These are phyloP conservation scores for Saururus chinensis DNA, from an alignment of 164 flowering plant species.

Conservation along the genomic window DNA sequence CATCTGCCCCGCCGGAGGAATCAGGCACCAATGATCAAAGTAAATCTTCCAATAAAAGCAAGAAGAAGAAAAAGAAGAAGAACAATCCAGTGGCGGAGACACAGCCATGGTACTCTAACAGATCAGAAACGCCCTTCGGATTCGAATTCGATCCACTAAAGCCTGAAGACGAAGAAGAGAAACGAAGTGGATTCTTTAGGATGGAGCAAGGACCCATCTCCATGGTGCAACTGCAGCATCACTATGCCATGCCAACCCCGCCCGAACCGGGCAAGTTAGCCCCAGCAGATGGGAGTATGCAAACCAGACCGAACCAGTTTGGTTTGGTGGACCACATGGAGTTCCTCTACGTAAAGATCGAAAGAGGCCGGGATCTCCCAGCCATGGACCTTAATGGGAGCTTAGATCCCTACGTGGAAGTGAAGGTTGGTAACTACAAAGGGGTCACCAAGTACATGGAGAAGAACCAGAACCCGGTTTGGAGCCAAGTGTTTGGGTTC, in stretches of 20 bases:
- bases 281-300: background rate
- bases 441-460: conserved; percentile 54
- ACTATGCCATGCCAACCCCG: background rate
- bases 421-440: conserved; percentile 81
- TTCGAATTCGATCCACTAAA: background rate
- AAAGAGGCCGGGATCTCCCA: conserved; percentile 73
- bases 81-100: conserved; percentile 20
- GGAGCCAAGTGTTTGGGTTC: conserved; percentile 69
- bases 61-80: conserved; percentile 28
- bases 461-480: conserved; percentile 70
- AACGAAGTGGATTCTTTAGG: conserved; percentile 32
- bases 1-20: background rate
- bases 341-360: conserved; percentile 61
- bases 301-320: conserved; percentile 22
- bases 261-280: background rate
- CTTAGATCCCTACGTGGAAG: conserved; percentile 79
- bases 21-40: background rate
- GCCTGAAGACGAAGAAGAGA: conserved; percentile 13
- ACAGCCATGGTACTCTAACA: conserved; percentile 52
- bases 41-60: conserved; percentile 10
- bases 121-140: conserved; percentile 1
- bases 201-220: conserved; percentile 46
- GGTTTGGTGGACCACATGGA: conserved; percentile 80
- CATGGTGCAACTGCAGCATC: conserved; percentile 35
- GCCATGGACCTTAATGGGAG: conserved; percentile 63